These are phyloP conservation scores for Noccaea bulbosa DNA, from an alignment of 345 rosid species.

Conservation along the genomic window DNA sequence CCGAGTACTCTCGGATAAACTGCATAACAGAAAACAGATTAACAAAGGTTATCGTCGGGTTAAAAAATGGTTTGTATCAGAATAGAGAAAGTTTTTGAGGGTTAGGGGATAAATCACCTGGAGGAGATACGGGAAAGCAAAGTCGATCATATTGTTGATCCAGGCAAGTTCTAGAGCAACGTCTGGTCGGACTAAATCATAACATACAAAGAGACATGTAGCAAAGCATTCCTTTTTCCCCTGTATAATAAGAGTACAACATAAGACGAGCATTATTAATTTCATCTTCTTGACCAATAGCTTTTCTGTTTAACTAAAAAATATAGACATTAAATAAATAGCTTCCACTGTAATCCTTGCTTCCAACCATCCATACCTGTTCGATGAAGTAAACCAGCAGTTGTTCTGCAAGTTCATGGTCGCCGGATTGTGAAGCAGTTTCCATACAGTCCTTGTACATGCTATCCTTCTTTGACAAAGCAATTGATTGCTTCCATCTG, in stretches of 20 bases:
- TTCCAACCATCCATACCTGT: slow-evolving; percentile 53
- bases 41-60: neutral
- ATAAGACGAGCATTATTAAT: slow-evolving; percentile 6
- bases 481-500: slow-evolving; percentile 98
- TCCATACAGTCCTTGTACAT: slow-evolving; percentile 97
- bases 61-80: neutral
- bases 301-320: neutral
- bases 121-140: slow-evolving; percentile 83
- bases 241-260: slow-evolving; percentile 46
- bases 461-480: slow-evolving; percentile 92
- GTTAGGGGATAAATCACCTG: slow-evolving; percentile 52
- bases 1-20: slow-evolving; percentile 80
- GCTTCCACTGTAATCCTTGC: neutral
- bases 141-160: slow-evolving; percentile 88
- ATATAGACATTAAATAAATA: neutral
- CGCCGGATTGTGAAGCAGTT: slow-evolving; percentile 98
- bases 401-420: slow-evolving; percentile 96
- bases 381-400: slow-evolving; percentile 92
- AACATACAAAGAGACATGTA: slow-evolving; percentile 91
- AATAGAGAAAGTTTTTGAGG: neutral
- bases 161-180: slow-evolving; percentile 89
- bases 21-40: slow-evolving; percentile 29
- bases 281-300: slow-evolving; percentile 20
- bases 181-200: slow-evolving; percentile 81
- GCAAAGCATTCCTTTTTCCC: slow-evolving; percentile 96